These are phyloP conservation scores for Amoebophrya sp. DNA, from an alignment of 169 alveolate genomes.

Conservation along the genomic window DNA sequence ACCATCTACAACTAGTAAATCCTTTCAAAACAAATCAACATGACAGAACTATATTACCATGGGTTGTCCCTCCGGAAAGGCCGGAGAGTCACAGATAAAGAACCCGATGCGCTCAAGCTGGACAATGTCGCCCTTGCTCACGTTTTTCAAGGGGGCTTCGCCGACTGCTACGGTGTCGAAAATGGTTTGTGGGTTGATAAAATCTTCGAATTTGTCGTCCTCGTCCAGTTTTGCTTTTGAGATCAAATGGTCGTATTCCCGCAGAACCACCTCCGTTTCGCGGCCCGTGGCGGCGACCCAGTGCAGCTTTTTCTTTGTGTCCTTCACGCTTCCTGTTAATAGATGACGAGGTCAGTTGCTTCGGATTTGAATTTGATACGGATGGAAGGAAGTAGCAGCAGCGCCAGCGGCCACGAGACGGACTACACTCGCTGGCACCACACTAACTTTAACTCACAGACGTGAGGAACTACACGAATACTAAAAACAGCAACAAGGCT, in stretches of 20 bases:
- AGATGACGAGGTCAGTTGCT: background rate
- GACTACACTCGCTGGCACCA: too few species aligned
- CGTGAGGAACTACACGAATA: too few species aligned
- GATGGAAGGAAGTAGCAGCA: too few species aligned
- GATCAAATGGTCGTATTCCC: slow-evolving; percentile 89
- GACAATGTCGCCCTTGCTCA: background rate
- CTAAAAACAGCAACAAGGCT: too few species aligned
- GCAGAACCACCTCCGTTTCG: slow-evolving; percentile 59
- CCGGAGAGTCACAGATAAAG: slow-evolving; percentile 38
- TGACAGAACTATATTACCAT: too few species aligned
- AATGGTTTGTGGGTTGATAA: slow-evolving; percentile 61
- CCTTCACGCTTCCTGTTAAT: slow-evolving; percentile 62
- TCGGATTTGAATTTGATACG: too few species aligned
- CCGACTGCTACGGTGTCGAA: slow-evolving; percentile 55
- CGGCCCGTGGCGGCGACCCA: slow-evolving; percentile 70
- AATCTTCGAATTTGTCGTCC: slow-evolving; percentile 68
- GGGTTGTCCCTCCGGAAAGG: slow-evolving; percentile 38
- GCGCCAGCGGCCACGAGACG: too few species aligned
- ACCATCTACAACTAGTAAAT: too few species aligned
- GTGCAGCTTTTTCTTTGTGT: slow-evolving; percentile 86
- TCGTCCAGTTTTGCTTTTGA: slow-evolving; percentile 82
- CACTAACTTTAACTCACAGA: too few species aligned
- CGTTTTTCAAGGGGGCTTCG: slow-evolving; percentile 49
- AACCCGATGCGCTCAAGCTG: slow-evolving; percentile 31
- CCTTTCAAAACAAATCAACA: too few species aligned